A percentile compares a stretch with the other conserved stretches of the same genome.
These are phyloP conservation scores for Lecanoromycetidae sp. DNA, from an alignment of 2,329 filamentous ascomycete genomes.

Conservation along the genomic window DNA sequence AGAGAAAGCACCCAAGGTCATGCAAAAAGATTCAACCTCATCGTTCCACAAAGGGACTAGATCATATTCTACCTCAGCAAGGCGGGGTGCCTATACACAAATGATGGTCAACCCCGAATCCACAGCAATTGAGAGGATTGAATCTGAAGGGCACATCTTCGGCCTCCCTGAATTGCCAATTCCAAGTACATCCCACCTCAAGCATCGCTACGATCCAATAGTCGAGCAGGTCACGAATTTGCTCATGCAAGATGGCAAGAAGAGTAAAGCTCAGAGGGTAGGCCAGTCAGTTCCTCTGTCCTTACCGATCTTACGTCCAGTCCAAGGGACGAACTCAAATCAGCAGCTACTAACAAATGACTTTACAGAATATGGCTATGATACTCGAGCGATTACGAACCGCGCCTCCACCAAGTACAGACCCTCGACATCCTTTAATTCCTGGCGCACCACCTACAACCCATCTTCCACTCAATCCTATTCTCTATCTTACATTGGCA, in stretches of 20 bases:
- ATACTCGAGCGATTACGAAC: slow-evolving; percentile 78
- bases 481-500: slow-evolving; percentile 77
- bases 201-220: slow-evolving; percentile 74
- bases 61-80: slow-evolving; percentile 46
- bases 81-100: slow-evolving; percentile 27
- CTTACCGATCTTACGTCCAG: too few species aligned
- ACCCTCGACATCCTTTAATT: slow-evolving; percentile 45
- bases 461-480: slow-evolving; percentile 77
- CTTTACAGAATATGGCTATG: slow-evolving; percentile 61
- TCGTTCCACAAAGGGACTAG: slow-evolving; percentile 32
- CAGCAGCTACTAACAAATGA: background rate
- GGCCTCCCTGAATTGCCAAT: slow-evolving; percentile 57
- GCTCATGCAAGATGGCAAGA: slow-evolving; percentile 83
- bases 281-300: slow-evolving; percentile 13
- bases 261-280: slow-evolving; percentile 80
- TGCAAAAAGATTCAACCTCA: slow-evolving; percentile 46
- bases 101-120: slow-evolving; percentile 12
- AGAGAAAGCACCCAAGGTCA: slow-evolving; percentile 53
- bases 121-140: slow-evolving; percentile 3
- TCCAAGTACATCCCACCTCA: slow-evolving; percentile 48
- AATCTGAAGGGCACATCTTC: slow-evolving; percentile 57
- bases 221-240: slow-evolving; percentile 79
- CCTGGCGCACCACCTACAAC: slow-evolving; percentile 64
- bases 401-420: slow-evolving; percentile 63
- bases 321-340: too few species aligned